These are phyloP conservation scores for Hypoxylon rubiginosum DNA, from an alignment of 2,329 filamentous ascomycete species.

Conservation along the genomic window DNA sequence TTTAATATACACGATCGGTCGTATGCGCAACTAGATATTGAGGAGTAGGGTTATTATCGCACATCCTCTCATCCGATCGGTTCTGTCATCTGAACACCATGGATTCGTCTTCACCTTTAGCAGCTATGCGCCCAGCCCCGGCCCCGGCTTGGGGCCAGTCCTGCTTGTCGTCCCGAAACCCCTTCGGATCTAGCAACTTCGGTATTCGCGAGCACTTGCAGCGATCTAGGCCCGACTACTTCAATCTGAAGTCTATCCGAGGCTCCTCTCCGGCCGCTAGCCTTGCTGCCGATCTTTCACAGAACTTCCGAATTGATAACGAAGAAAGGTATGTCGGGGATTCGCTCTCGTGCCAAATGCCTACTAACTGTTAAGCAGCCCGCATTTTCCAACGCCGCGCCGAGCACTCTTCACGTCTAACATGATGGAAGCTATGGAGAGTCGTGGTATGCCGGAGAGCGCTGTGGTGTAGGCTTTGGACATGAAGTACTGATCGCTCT, in stretches of 20 bases:
- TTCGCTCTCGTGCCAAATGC: conserved; percentile 39
- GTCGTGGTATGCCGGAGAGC: conserved; percentile 66
- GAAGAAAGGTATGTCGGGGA: conserved; percentile 76
- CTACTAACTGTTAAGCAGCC: conserved; percentile 65
- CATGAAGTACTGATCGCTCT: conserved; percentile 36
- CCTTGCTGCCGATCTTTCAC: conserved; percentile 92
- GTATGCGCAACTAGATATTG: conserved; percentile 46
- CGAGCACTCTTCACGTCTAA: conserved; percentile 85
- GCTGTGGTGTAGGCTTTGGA: conserved; percentile 6
- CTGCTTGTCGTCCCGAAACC: conserved; percentile 62
- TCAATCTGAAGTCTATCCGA: conserved; percentile 80
- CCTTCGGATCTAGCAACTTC: conserved; percentile 74
- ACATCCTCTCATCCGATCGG: conserved; percentile 40
- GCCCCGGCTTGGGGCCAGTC: conserved; percentile 73
- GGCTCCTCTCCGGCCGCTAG: conserved; percentile 93
- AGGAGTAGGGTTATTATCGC: conserved; percentile 50
- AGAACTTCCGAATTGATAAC: conserved; percentile 95
- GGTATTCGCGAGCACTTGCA: conserved; percentile 83
- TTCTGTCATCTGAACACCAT: conserved; percentile 63
- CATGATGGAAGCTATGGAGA: conserved; percentile 70
- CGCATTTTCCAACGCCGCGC: conserved; percentile 84
- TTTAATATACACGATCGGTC: conserved; percentile 44
- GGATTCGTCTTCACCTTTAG: conserved; percentile 94
- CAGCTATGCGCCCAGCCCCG: conserved; percentile 87
- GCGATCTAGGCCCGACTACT: conserved; percentile 78